phyloP scores from a whole-genome alignment of 148 eudicot species.

The Cornus suecica region DNA sequence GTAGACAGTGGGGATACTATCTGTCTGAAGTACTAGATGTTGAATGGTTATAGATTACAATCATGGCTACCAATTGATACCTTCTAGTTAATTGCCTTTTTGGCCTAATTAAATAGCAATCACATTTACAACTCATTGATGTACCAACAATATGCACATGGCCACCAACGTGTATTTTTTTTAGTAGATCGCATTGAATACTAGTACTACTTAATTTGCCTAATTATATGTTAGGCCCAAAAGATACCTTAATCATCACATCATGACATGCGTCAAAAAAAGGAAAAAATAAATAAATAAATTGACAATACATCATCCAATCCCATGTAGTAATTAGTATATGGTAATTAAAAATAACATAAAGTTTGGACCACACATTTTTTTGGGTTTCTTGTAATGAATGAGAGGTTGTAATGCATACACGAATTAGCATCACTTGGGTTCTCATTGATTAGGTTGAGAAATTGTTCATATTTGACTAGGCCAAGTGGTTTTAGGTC shows the following conservation, averaged over 20 bases:
- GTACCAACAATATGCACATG: background rate
- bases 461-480: no score
- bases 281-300: background rate
- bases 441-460: no score
- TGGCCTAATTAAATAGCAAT: background rate
- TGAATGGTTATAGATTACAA: background rate
- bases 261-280: slow-evolving; percentile 7
- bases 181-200: background rate
- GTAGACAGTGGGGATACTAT: background rate
- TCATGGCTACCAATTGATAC: background rate
- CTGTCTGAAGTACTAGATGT: background rate
- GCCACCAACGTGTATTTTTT: background rate
- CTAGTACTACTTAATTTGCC: background rate
- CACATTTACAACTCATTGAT: background rate
- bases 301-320: background rate
- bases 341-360: background rate
- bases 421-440: no score
- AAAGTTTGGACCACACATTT: no score
- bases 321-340: background rate
- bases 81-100: background rate
- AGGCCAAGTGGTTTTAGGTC: no score
- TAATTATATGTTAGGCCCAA: slow-evolving; percentile 2
- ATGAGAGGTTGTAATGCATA: no score
- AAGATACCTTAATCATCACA: background rate
- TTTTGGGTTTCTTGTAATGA: no score